Evolutionary conservation across 768 basidiomycete genomes (phyloP).

Genomic region (Galerina marginata): DNA sequence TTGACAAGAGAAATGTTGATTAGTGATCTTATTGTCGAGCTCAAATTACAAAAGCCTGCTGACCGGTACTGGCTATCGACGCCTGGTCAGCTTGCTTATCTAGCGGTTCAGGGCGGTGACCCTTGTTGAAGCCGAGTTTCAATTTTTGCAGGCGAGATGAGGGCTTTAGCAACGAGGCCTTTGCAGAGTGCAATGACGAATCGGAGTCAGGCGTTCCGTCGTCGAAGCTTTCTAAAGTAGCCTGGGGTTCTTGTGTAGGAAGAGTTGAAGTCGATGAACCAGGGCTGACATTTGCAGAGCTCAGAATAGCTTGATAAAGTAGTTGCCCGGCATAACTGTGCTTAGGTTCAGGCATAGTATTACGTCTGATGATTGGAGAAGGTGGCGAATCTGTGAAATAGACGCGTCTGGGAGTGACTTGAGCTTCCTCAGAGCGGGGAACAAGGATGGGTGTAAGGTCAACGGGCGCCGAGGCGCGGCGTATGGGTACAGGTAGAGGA

Average conservation of each 20-base stretch:
- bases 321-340: neutral
- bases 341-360: constrained; percentile 25
- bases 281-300: constrained; percentile 18
- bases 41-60: constrained; percentile 7
- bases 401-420: constrained; percentile 28
- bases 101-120: constrained; percentile 11
- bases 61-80: constrained; percentile 28
- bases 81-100: constrained; percentile 25
- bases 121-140: constrained; percentile 27
- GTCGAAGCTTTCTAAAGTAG: constrained; percentile 10
- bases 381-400: constrained; percentile 35
- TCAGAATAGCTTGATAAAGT: constrained; percentile 7
- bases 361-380: constrained; percentile 23
- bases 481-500: constrained; percentile 18
- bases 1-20: constrained; percentile 6
- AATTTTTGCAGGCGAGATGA: constrained; percentile 30
- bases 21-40: neutral
- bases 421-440: constrained; percentile 18
- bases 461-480: constrained; percentile 27
- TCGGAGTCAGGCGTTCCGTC: constrained; percentile 27
- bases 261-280: constrained; percentile 22
- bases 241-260: constrained; percentile 15
- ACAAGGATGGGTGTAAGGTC: constrained; percentile 28
- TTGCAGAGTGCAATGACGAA: constrained; percentile 28
- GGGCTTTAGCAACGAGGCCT: constrained; percentile 24